Evolutionary conservation across 1,139 yeast species (phyloP), one percentile per base, ranked within the genome.

Genomic region (Nakaseomyces kungkrabaensis): DNA sequence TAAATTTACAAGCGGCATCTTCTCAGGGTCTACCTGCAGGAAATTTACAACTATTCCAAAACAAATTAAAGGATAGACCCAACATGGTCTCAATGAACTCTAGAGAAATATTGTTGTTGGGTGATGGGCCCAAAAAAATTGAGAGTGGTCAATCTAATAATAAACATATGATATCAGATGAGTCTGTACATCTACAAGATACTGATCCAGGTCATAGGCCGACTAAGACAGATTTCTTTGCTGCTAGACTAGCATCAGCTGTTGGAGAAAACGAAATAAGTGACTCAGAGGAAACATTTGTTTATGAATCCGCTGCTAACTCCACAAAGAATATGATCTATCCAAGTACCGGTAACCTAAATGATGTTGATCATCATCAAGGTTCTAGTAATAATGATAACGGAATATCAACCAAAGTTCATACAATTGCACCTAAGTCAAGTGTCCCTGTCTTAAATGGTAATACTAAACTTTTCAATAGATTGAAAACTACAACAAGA

Each of bases 261-360:
- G 95, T 90, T 7, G 96, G 87, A 58, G 96, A 88, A 59, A 88
- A 79, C 27, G 89, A 85, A 52, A 79, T 85, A 45, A 82, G 90
- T 41, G 97, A 88, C 64, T 81, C 90, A 42, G 96, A 89, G 59
- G 97, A 92, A 66, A 87, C 96, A 0, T 90, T 90, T 73, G 96
- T 90, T 10, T 90, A 90, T 65, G 97, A 89, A 59, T 67, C 73
- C 1, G 70, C 72, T 5, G 71, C 68, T 4, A 66, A 69, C 51
- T 73, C 72, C 11, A 62, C 70, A 38, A 67, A 69, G 37, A 66
- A 72, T 38, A 62, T 67, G 13, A 61, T 62, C 4, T 61, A 62
- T 38, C 56, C 61, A 22, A 56, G 51, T 34, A 38, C 51, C 4
- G n/a, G 34, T 11, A 41, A 41, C 11, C 3, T 29, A 6, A 41